Conservation (phyloP, 257 asterid genomes). For the Solanum chilense region DNA sequence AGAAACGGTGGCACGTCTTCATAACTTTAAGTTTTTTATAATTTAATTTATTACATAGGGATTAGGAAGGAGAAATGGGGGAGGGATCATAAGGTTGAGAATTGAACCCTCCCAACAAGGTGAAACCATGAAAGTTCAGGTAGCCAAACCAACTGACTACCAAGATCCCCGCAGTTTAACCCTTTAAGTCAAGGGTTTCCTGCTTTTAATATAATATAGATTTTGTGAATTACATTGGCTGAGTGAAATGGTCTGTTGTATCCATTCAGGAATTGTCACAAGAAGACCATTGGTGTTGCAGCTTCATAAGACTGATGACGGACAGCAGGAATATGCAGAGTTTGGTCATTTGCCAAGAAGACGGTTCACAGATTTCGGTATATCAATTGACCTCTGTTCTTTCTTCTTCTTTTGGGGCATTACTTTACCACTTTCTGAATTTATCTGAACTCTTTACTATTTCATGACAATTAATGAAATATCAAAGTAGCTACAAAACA, state of each 20-base stretch:
- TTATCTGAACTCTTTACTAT: not conserved
- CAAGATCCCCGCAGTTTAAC: not conserved
- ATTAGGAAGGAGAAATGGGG: not conserved
- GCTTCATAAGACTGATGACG: conserved; percentile 65
- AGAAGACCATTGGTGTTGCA: conserved; percentile 96
- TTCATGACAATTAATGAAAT: not conserved
- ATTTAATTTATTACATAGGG: not conserved
- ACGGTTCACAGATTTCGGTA: conserved; percentile 72
- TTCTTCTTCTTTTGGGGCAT: not conserved
- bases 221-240: not conserved
- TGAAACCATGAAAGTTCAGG: not conserved
- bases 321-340: conserved; percentile 82
- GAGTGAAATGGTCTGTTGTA: not conserved
- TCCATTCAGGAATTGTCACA: conserved; percentile 73
- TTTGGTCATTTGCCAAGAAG: conserved; percentile 69
- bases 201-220: not conserved
- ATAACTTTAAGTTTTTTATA: not conserved
- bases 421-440: not conserved
- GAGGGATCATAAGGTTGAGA: not conserved
- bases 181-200: not conserved
- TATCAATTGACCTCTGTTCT: not conserved
- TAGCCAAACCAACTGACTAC: not conserved
- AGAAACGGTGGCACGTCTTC: not conserved
- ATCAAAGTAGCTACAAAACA: not conserved
- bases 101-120: not conserved